phyloP scores from a whole-genome alignment of 345 rosid species.

The Microthlaspi erraticum region DNA sequence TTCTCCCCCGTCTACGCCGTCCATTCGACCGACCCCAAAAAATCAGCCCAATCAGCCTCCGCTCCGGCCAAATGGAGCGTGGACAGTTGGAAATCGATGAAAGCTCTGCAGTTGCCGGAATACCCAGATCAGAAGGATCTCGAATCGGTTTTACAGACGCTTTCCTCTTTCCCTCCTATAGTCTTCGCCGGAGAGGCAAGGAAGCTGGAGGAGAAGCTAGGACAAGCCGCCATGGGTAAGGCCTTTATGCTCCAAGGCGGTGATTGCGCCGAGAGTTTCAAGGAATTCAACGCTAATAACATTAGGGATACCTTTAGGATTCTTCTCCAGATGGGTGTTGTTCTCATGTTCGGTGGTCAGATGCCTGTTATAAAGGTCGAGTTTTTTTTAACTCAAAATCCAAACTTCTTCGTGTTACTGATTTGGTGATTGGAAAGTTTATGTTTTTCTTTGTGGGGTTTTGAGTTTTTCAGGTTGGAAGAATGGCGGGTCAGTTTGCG shows the following conservation, averaged over 20 bases:
- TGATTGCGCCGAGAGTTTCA: slow-evolving; percentile 74
- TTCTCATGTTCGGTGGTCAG: slow-evolving; percentile 71
- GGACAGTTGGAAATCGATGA: slow-evolving; percentile 68
- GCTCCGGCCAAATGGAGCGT: slow-evolving; percentile 53
- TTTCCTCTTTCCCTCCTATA: slow-evolving; percentile 64
- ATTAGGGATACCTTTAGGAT: slow-evolving; percentile 68
- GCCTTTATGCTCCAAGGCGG: slow-evolving; percentile 74
- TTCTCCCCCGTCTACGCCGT: slow-evolving; percentile 57
- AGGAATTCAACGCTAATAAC: slow-evolving; percentile 61
- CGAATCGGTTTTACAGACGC: slow-evolving; percentile 60
- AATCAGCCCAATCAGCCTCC: slow-evolving; percentile 31
- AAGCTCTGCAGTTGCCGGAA: slow-evolving; percentile 67
- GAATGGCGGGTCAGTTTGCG: slow-evolving; percentile 80
- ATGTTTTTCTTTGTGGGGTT: neutral
- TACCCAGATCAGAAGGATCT: slow-evolving; percentile 65
- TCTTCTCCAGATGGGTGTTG: slow-evolving; percentile 73
- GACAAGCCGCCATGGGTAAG: slow-evolving; percentile 59
- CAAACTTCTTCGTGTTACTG: neutral
- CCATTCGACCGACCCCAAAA: slow-evolving; percentile 56
- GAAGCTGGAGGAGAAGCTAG: slow-evolving; percentile 60
- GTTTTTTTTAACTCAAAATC: neutral
- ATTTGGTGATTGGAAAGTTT: slow-evolving; percentile 4
- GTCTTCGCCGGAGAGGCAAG: slow-evolving; percentile 77
- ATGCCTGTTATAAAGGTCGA: slow-evolving; percentile 62
- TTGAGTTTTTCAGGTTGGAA: slow-evolving; percentile 48